A percentile compares a stretch with the other conserved stretches of the same genome.
phyloP scores from a whole-genome alignment of 2,329 filamentous ascomycete genomes.

The Trichophyton schoenleinii region DNA sequence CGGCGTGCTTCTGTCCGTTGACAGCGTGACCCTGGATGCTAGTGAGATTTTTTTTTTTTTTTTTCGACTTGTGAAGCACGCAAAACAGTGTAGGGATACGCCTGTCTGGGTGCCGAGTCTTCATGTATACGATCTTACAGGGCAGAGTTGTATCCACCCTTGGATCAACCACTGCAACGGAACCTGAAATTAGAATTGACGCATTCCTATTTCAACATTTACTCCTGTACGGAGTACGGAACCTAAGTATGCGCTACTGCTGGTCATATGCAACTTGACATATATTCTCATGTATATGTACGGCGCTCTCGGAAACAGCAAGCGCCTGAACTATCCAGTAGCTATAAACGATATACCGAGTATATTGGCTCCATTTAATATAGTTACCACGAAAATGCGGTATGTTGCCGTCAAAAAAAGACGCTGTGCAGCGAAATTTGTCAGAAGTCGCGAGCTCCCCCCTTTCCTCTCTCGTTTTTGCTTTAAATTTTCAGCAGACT shows the following conservation, averaged over 20 bases:
- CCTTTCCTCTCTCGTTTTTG: neutral
- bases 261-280: neutral
- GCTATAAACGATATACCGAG: neutral
- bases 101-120: neutral
- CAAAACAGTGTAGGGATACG: neutral
- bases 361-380: conserved; percentile 1
- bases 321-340: neutral
- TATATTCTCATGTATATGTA: neutral
- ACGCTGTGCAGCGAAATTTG: neutral
- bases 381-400: neutral
- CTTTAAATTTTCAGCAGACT: neutral
- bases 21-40: neutral
- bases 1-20: neutral
- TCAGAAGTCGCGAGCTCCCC: neutral
- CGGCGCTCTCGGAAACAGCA: neutral
- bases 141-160: neutral
- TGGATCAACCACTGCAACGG: neutral
- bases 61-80: neutral
- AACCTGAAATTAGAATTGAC: neutral
- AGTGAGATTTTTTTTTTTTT: neutral
- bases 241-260: neutral
- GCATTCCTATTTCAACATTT: neutral
- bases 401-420: neutral
- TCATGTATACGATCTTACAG: neutral
- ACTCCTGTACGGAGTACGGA: neutral